These are phyloP conservation scores for Canariomyces notabilis DNA, from an alignment of 2,329 filamentous ascomycete genomes.

Conservation along the genomic window DNA sequence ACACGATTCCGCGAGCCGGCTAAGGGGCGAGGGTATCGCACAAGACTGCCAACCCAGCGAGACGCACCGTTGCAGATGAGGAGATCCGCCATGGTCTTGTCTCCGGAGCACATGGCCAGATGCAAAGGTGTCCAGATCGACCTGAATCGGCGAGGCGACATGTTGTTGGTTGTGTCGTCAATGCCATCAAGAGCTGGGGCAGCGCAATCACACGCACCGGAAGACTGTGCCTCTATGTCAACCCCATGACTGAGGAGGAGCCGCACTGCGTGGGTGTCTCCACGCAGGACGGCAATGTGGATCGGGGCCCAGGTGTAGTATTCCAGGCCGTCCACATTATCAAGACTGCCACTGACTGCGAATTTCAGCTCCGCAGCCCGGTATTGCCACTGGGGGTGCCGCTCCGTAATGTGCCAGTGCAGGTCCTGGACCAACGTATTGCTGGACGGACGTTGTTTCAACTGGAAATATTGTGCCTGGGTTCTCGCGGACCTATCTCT, in stretches of 20 bases:
- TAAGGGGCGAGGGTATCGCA: neutral
- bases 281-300: neutral
- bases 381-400: neutral
- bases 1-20: neutral
- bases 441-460: neutral
- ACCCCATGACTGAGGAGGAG: neutral
- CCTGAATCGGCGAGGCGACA: neutral
- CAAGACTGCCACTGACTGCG: neutral
- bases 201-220: neutral
- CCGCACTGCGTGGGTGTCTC: neutral
- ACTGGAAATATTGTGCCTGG: neutral
- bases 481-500: neutral
- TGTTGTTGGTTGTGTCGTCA: neutral
- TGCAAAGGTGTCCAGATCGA: constrained; percentile 4
- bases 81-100: neutral
- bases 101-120: constrained; percentile 2
- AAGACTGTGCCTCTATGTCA: neutral
- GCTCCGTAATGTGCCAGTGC: no score
- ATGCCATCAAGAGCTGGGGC: neutral
- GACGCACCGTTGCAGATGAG: neutral
- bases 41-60: neutral
- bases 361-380: neutral
- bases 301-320: constrained; percentile 6
- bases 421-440: no score
- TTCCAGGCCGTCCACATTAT: neutral